Conservation (phyloP, 306 rosid genomes). For the Vicia faba region DNA sequence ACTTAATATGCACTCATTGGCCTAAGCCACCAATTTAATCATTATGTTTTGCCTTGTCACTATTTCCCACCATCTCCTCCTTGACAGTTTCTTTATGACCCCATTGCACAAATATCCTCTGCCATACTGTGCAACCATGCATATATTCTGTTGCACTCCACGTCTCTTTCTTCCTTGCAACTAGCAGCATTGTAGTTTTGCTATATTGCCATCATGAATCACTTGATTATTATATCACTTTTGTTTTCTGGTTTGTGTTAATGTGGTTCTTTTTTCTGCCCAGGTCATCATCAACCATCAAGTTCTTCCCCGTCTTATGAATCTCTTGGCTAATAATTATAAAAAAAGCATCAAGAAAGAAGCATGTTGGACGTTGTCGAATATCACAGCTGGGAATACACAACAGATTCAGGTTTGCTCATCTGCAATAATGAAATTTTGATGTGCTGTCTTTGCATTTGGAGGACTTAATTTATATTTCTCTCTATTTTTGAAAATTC, state of each 20-base stretch:
- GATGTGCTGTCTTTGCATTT: background rate
- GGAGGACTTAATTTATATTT: constrained; percentile 1
- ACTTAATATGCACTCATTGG: background rate
- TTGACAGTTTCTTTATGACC: background rate
- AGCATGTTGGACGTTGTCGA: constrained; percentile 96
- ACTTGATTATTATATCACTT: background rate
- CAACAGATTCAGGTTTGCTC: constrained; percentile 81
- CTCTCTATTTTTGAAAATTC: background rate
- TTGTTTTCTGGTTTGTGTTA: constrained; percentile 22
- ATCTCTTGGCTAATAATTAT: constrained; percentile 66
- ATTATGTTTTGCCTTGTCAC: background rate
- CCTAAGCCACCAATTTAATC: background rate
- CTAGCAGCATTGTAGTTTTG: background rate
- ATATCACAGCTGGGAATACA: constrained; percentile 94
- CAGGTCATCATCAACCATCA: constrained; percentile 81
- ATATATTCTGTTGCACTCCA: background rate
- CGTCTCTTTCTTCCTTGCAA: background rate
- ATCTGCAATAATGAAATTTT: background rate
- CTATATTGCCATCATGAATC: background rate
- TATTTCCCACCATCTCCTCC: background rate
- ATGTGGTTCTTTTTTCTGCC: constrained; percentile 15
- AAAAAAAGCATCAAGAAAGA: constrained; percentile 97
- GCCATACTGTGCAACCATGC: background rate
- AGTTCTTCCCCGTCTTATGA: constrained; percentile 74
- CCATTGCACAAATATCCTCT: background rate